Conservation (phyloP, 2,329 filamentous ascomycete species). For the Neoscytalidium dimidiatum region DNA sequence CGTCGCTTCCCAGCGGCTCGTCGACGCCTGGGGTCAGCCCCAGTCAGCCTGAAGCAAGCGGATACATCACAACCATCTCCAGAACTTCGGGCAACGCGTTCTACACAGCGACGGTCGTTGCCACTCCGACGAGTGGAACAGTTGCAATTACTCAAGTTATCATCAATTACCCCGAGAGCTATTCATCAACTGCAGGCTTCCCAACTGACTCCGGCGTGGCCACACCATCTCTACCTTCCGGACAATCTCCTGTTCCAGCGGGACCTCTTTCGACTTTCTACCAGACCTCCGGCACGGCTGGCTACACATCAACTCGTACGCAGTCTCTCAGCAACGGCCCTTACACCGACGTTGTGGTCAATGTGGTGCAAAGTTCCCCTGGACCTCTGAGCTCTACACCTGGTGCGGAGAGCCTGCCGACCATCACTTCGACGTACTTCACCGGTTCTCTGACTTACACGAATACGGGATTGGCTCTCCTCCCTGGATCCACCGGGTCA, state of each 20-base stretch:
- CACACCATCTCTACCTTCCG: too few relatives aligned
- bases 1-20: neutral
- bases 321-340: too few relatives aligned
- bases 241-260: neutral
- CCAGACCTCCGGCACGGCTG: too few relatives aligned
- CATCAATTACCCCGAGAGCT: neutral
- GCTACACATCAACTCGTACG: too few relatives aligned
- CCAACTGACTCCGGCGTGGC: neutral
- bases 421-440: neutral
- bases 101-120: neutral
- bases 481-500: neutral
- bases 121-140: neutral
- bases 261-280: too few relatives aligned
- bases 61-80: neutral
- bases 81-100: neutral
- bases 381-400: neutral
- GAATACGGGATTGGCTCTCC: neutral
- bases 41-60: neutral
- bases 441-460: neutral
- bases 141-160: neutral
- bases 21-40: neutral
- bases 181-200: neutral
- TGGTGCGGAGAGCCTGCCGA: neutral
- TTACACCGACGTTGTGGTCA: too few relatives aligned
- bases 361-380: too few relatives aligned